A percentile compares a stretch with the other conserved stretches of the same genome.
Evolutionary conservation across 2,329 filamentous ascomycete species (phyloP).

Genomic region (Furcasterigmium sp.): DNA sequence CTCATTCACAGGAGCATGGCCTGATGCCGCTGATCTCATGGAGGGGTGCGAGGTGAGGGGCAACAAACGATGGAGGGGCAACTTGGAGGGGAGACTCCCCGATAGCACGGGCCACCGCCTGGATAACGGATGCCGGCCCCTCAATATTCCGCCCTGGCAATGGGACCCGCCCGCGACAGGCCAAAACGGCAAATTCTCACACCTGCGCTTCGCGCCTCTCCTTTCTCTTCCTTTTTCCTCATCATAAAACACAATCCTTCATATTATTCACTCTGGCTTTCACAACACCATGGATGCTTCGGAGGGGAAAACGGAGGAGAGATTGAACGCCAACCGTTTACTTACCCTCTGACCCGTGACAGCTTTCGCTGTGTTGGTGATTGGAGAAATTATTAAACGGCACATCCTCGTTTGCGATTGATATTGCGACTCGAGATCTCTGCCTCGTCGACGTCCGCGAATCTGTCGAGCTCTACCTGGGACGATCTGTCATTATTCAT

Average conservation of each 20-base stretch:
- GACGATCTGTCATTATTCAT: too few species aligned
- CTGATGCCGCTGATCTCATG: too few species aligned
- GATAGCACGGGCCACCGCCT: too few species aligned
- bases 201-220: background rate
- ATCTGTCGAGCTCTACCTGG: too few species aligned
- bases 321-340: conserved; percentile 38
- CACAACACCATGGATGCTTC: conserved; percentile 46
- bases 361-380: conserved; percentile 20
- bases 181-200: background rate
- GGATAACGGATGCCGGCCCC: too few species aligned
- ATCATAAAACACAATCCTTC: conserved; percentile 42
- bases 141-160: too few species aligned
- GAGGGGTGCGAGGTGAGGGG: too few species aligned
- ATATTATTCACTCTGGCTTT: conserved; percentile 71
- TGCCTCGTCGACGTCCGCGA: background rate
- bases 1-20: too few species aligned
- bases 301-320: conserved; percentile 72
- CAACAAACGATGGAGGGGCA: too few species aligned
- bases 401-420: background rate
- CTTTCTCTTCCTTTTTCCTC: conserved; percentile 21
- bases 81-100: too few species aligned
- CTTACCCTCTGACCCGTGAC: conserved; percentile 43
- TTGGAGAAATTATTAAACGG: conserved; percentile 26
- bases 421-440: background rate
- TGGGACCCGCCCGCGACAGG: too few species aligned